phyloP scores from a whole-genome alignment of 2,329 filamentous ascomycete species.

The Pseudogymnoascus sp. region DNA sequence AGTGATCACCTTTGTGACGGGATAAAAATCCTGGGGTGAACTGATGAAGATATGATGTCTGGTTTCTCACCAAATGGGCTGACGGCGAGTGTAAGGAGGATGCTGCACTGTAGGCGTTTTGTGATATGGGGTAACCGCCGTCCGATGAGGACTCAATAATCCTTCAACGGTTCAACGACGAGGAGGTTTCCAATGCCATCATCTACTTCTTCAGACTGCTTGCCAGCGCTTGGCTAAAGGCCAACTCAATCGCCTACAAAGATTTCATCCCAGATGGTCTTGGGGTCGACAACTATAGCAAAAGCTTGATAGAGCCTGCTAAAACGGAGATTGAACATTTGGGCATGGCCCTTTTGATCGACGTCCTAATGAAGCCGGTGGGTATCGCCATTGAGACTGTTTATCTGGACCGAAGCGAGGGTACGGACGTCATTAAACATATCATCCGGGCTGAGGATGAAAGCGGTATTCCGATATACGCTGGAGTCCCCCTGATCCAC shows the following conservation, averaged over 20 bases:
- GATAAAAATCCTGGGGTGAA: neutral
- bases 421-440: slow-evolving; percentile 61
- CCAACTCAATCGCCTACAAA: slow-evolving; percentile 59
- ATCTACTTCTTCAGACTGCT: slow-evolving; percentile 81
- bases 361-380: slow-evolving; percentile 71
- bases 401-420: slow-evolving; percentile 81
- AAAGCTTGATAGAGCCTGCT: slow-evolving; percentile 62
- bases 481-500: slow-evolving; percentile 45
- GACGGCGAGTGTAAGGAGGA: neutral
- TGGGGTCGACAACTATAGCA: slow-evolving; percentile 60
- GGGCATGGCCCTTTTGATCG: slow-evolving; percentile 69
- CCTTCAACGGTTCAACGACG: slow-evolving; percentile 65
- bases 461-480: slow-evolving; percentile 25
- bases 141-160: slow-evolving; percentile 51
- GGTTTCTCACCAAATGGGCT: slow-evolving; percentile 6
- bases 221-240: slow-evolving; percentile 77
- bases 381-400: slow-evolving; percentile 78
- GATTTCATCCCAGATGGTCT: slow-evolving; percentile 56
- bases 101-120: slow-evolving; percentile 8
- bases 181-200: slow-evolving; percentile 59
- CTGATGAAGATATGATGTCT: slow-evolving; percentile 6
- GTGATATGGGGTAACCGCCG: slow-evolving; percentile 14
- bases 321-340: slow-evolving; percentile 84
- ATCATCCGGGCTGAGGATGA: slow-evolving; percentile 34
- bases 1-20: neutral